Evolutionary conservation across 345 rosid genomes (phyloP), one percentile per base, ranked within the genome.

Genomic region (Turritis glabra): DNA sequence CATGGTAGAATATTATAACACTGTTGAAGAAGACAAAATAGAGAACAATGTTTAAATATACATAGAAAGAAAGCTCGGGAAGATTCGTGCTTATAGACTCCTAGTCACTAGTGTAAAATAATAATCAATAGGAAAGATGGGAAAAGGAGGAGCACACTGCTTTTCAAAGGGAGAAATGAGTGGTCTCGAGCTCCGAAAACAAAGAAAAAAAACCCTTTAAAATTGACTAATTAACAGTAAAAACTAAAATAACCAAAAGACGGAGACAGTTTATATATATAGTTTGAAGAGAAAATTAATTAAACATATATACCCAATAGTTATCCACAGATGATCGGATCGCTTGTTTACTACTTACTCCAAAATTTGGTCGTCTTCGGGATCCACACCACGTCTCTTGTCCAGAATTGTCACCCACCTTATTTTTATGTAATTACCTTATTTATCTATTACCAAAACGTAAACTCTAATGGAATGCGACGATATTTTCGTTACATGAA

Each of bases 181-280:
- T 76, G 80, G 75, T 76, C 75, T 76, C 80, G 80, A 76, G 80
- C 80, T 76, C 80, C 80, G 21, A 76, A 76, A 76, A 69, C 71
- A 69, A 62, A 62, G 14, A 32, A 60, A 76, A 76, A 55, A 25
- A 14, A 37, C 21, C 74, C 74, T 53, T 61, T 43, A 69, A 51
- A 69, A 43, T 62, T 61, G 75, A 43, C 79, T 43, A 69, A 61
- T 61, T 61, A 69, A 69, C 70, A 43, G 70, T 60, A 76, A 32
- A 76, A 60, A 69, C 69, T 69, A 52, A 60, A 23, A 52, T 46
- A 68, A 69, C 62, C 27, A 67, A 67, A 26, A 48, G 78, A 37
- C 14, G 27, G 11, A 2, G 78, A 74, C 61, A 37, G 33, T 37
- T 71, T 7, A 21, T 50, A 3, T 11, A 46, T 32, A 70, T 67